Evolutionary conservation across 2,329 filamentous ascomycete genomes (phyloP), one percentile per base, ranked within the genome.

Genomic region (Torrubiella hemipterigena): DNA sequence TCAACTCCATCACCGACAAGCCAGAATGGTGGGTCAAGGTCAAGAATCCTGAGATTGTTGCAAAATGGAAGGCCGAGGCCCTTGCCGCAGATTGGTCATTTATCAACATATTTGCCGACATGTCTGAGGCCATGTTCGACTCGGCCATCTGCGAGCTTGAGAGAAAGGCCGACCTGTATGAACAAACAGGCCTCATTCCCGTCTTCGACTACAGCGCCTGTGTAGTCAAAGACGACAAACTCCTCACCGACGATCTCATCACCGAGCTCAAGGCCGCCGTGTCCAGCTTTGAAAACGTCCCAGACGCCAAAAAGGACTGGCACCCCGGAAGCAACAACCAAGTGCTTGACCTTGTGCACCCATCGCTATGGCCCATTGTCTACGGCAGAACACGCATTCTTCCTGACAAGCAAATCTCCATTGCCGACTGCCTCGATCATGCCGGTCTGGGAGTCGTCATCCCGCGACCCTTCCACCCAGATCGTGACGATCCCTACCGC

Each of bases 281-380:
- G 19, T 45, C 48, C 2, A 46, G 45, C 0, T 53, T 82, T 2
- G 65, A 77, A 36, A 48, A 66, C 13, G 56, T 68, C 1, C 62
- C 66, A 0, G 62, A 67, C 6, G 33, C 52, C 0, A 30, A 56
- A 20, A 65, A 67, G 38, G 75, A 79, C 47, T 81, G 67, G 63
- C 71, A 80, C 47, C 76, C 75, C 0, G 56, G 63, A 3, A 73
- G 67, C 1, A 54, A 72, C 19, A 49, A 55, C 1, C 64, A 62
- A 36, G 73, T 81, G 2, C 61, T 76, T 1, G 67, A 81, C 43
- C 52, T 81, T 2, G 62, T 81, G 5, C 66, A 81, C 39, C 74
- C 76, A 1, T 80, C 73, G 0, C 54, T 81, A 6, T 81, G 65
- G 39, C 73, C 76, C 0, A 48, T 81, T 1, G 46, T 71, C 2